Percentiles rank a stretch among this genome's conserved stretches.
Conservation (phyloP, 176 grass and related monocot species). For the Eleusine coracana region DNA sequence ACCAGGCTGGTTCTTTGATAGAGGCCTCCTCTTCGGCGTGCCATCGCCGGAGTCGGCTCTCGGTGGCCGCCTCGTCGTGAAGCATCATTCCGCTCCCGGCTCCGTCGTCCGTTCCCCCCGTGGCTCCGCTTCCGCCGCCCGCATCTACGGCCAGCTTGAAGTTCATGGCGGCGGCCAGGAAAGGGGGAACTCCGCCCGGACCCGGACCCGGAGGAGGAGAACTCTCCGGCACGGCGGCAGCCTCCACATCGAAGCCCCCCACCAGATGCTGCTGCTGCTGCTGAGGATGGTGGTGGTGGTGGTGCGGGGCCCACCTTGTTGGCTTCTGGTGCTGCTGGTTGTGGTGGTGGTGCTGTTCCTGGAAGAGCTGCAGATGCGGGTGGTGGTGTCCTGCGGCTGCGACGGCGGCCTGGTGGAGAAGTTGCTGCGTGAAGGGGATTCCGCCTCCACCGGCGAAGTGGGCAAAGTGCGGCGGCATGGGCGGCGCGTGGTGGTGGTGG, state of each 20-base stretch:
- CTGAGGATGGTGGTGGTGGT: conserved; percentile 61
- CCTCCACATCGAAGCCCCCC: conserved; percentile 65
- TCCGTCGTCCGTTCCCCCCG: conserved; percentile 59
- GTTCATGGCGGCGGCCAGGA: conserved; percentile 70
- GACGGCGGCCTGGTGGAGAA: conserved; percentile 62
- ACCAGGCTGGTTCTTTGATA: conserved; percentile 95
- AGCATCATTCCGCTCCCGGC: conserved; percentile 59
- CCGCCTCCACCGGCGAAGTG: conserved; percentile 49
- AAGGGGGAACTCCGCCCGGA: conserved; percentile 43
- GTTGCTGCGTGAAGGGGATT: conserved; percentile 81
- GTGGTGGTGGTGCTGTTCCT: conserved; percentile 63
- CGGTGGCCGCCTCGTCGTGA: conserved; percentile 64
- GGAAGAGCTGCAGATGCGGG: conserved; percentile 66
- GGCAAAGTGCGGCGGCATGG: conserved; percentile 53
- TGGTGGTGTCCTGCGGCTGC: conserved; percentile 45
- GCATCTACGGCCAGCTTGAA: conserved; percentile 83
- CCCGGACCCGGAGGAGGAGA: not conserved
- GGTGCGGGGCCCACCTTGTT: conserved; percentile 38
- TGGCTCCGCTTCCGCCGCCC: conserved; percentile 67
- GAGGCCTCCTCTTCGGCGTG: conserved; percentile 74
- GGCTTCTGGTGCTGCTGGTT: conserved; percentile 4
- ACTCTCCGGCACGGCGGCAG: conserved; percentile 56
- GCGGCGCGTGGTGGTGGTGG: conserved; percentile 33
- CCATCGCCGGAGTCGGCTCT: conserved; percentile 65
- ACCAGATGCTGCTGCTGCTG: too few relatives aligned